A percentile compares a stretch with the other conserved stretches of the same genome.
Evolutionary conservation across 441 rosid species (phyloP).

Genomic region (Kokia cookei): DNA sequence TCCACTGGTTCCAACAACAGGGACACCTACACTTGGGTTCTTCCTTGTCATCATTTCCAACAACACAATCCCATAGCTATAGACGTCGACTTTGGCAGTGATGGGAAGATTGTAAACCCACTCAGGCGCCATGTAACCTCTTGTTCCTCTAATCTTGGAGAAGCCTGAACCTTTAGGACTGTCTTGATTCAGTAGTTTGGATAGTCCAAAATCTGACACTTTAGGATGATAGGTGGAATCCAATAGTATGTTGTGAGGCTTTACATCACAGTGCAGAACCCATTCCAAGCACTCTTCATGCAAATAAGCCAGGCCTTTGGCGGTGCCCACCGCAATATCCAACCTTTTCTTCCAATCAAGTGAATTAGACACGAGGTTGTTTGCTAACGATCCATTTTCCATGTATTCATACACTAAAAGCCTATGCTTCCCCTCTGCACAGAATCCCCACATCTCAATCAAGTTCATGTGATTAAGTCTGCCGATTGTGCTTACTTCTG

Average conservation of each 20-base stretch:
- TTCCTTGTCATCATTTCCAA: slow-evolving; percentile 29
- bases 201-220: slow-evolving; percentile 3
- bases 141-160: slow-evolving; percentile 3
- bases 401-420: neutral
- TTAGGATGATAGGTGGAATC: neutral
- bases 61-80: slow-evolving; percentile 39
- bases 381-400: slow-evolving; percentile 3
- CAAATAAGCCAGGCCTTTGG: neutral
- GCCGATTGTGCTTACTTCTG: slow-evolving; percentile 2
- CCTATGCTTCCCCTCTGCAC: neutral
- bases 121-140: slow-evolving; percentile 9
- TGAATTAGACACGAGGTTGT: neutral
- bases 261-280: neutral
- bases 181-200: neutral
- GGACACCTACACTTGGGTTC: neutral
- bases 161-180: neutral
- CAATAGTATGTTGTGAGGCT: neutral
- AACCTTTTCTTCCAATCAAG: neutral
- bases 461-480: slow-evolving; percentile 5
- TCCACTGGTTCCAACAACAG: neutral
- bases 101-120: slow-evolving; percentile 37
- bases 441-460: slow-evolving; percentile 6
- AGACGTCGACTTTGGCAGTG: slow-evolving; percentile 36
- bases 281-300: neutral
- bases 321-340: neutral